Evolutionary conservation across 2,329 filamentous ascomycete species (phyloP), one percentile per base, ranked within the genome.

Genomic region (Talaromyces sp.): DNA sequence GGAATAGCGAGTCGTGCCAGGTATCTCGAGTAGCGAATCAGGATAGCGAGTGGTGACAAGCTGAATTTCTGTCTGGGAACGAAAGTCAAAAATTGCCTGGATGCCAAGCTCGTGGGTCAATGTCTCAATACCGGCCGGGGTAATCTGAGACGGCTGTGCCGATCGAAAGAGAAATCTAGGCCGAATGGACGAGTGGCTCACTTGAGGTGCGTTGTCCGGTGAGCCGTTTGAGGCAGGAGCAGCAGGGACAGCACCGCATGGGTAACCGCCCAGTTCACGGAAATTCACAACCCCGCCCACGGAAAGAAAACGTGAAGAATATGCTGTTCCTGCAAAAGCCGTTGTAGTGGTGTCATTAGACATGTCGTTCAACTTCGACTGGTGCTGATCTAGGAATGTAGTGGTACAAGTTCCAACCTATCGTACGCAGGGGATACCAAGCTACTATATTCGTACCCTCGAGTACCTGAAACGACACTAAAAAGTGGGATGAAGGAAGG

Each of bases 21-120:
- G 79, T 79, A 82, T 83, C 10, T 63, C 61, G 5, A 63, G 61
- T 45, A 63, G 61, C 17, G 61, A 63, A 63, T 63, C 49, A 31
- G 68, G 80, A 76, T 58, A 80, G 75, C 1, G 82, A 54, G 47
- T 74, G 2, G 79, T 76, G 68, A 58, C 74, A 56, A 63, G 61
- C 66, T 67, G 76, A 72, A 69, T 77, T 72, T 76, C 74, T 11
- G 81, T 78, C 27, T 76, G 75, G 27, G 85, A 88, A 61, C 90
- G 84, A 10, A 92, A 79, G 77, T 92, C 89, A 74, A 87, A 92
- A 58, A 91, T 83, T 69, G 83, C 80, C 25, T 79, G 83, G 69
- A 93, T 85, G n/a, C 85, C 83, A 65, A 91, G 78, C 7, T 73
- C 69, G 45, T 79, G 60, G 64, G 70, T 79, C 65, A 90, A 80